Base-by-base conservation (phyloP, 345 rosid species). In the Aquilaria sinensis region DNA sequence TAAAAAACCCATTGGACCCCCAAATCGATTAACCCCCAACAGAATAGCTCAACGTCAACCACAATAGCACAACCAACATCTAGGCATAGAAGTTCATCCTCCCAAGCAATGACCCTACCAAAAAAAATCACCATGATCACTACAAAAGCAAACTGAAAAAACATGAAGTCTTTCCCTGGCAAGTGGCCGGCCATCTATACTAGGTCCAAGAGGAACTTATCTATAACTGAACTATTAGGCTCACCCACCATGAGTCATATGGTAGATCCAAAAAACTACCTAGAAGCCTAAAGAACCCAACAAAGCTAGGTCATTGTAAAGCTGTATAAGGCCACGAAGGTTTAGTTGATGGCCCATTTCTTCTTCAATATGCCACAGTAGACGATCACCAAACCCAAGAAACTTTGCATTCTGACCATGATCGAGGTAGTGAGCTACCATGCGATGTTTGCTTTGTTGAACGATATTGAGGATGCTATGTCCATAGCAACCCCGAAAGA, bases 361-460 rank as follows among this genome's bases (percentile, higher is more conserved):
- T 85, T 85, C 74, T 85, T 85, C 13, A 85, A 85, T 78, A 82
- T 74, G 74, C 85, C 78, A 11, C 90, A 87, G 48, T 85, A 82
- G 8, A 85, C 74, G 56, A 78, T 78, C 3, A 82, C 85, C 0
- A 83, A 77, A 2, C 88, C 88, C 0, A 88, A 85, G n/a, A 85
- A 83, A 59, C 83, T 83, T 52, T 85, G 91, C 16, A 83, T 47
- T 58, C 88, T 75, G 2, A 81, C 88, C 64, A 83, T 9, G 2
- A 81, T 64, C 8, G 88, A 72, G 30, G 88, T 84, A 10, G 81
- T 79, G 6, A 83, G 79, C 67, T 83, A 84, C 92, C 92, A 85
- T 34, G 76, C 74, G 31, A 74, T 79, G 78, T 83, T 86, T 47
- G 64, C 86, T 32, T 75, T 81, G 77, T 60, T 81, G 54, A 57